Percentiles rank a stretch among this genome's conserved stretches.
Evolutionary conservation across 352 stramenopile genomes (phyloP).

Genomic region (Phytophthora hibernalis): DNA sequence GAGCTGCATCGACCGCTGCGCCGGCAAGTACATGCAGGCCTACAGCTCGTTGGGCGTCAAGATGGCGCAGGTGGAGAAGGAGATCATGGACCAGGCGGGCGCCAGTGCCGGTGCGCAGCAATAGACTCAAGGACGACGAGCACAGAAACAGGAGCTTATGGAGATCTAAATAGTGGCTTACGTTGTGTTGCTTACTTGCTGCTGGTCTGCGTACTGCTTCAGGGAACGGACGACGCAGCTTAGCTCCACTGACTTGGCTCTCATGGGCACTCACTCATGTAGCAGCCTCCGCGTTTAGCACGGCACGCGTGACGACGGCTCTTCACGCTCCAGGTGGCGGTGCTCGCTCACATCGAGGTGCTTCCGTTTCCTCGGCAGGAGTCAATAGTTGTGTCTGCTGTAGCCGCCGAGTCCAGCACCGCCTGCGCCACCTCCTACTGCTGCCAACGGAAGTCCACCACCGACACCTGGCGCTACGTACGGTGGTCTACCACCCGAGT

Average conservation of each 20-base stretch:
- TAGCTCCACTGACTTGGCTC: conserved; percentile 19
- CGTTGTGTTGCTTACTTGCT: conserved; percentile 25
- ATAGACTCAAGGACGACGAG: conserved; percentile 23
- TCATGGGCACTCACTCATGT: conserved; percentile 9
- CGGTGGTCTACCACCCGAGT: conserved; percentile 58
- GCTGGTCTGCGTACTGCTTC: conserved; percentile 8
- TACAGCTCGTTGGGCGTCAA: conserved; percentile 95
- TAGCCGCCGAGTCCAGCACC: conserved; percentile 57
- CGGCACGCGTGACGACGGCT: background rate
- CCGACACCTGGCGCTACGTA: conserved; percentile 47
- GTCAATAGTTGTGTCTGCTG: conserved; percentile 84
- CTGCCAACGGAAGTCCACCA: conserved; percentile 43
- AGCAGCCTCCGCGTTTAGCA: conserved; percentile 1
- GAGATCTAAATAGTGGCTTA: conserved; percentile 68
- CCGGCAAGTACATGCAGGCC: conserved; percentile 97
- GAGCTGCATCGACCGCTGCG: conserved; percentile 98
- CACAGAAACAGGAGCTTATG: conserved; percentile 7
- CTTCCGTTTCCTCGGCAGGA: conserved; percentile 22
- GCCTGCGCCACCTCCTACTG: conserved; percentile 53
- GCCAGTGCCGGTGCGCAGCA: conserved; percentile 54
- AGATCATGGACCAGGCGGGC: conserved; percentile 82
- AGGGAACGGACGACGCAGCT: conserved; percentile 11
- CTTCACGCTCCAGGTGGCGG: conserved; percentile 5
- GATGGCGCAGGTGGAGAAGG: conserved; percentile 96
- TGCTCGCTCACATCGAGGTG: conserved; percentile 34